phyloP scores from a whole-genome alignment of 495 filamentous ascomycete genomes.

The Trichocladium antarcticum region DNA sequence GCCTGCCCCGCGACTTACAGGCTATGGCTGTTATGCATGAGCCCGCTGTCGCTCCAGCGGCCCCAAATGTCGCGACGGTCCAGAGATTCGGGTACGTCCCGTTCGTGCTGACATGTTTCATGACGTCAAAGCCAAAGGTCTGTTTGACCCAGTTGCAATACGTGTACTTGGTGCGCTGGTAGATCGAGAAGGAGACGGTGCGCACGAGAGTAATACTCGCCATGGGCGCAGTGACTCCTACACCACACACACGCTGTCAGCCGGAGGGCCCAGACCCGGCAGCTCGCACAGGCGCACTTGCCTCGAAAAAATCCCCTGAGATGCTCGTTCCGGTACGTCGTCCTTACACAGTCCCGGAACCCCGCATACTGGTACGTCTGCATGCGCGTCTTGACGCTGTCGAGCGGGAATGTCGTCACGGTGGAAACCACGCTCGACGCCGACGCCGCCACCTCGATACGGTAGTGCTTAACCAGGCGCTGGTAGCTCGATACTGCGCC shows the following conservation, averaged over 20 bases:
- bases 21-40: conserved; percentile 72
- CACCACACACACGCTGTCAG: neutral
- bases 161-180: conserved; percentile 69
- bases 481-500: conserved; percentile 30
- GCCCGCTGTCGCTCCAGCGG: conserved; percentile 68
- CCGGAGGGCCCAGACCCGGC: neutral
- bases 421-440: conserved; percentile 64
- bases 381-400: conserved; percentile 80
- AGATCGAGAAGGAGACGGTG: conserved; percentile 87
- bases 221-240: conserved; percentile 70
- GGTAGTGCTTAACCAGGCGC: conserved; percentile 58
- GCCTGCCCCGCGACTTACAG: conserved; percentile 49
- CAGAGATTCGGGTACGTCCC: conserved; percentile 59
- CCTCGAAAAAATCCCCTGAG: conserved; percentile 69
- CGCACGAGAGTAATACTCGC: conserved; percentile 80
- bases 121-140: conserved; percentile 56
- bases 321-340: conserved; percentile 64
- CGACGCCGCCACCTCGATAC: conserved; percentile 69
- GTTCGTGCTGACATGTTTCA: conserved; percentile 56
- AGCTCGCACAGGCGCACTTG: conserved; percentile 18
- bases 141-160: conserved; percentile 56
- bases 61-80: conserved; percentile 63
- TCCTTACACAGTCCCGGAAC: conserved; percentile 55
- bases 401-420: conserved; percentile 63
- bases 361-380: conserved; percentile 67